Percentiles rank a stretch among this genome's conserved stretches.
phyloP scores from a whole-genome alignment of 1,284 basidiomycete genomes.

The Leccinum cinnamomeum region DNA sequence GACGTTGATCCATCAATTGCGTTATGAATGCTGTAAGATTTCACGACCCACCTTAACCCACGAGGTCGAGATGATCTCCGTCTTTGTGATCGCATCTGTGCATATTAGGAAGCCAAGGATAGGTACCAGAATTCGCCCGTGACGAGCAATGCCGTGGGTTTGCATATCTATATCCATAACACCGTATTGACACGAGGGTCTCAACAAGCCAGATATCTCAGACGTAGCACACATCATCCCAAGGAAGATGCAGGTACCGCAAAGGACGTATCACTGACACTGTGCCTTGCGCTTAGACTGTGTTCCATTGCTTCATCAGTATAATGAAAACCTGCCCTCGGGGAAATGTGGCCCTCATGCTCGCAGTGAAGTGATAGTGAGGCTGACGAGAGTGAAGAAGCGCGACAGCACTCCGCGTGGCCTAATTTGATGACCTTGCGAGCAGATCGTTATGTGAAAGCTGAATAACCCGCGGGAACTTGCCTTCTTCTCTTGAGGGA shows the following conservation, averaged over 20 bases:
- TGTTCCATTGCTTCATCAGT: conserved; percentile 32
- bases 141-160: conserved; percentile 6
- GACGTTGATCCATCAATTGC: conserved; percentile 1
- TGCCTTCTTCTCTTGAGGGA: conserved; percentile 13
- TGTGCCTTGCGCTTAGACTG: conserved; percentile 17
- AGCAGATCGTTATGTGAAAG: conserved; percentile 2
- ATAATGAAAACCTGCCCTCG: conserved; percentile 31
- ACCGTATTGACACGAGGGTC: conserved; percentile 7
- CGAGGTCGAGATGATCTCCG: conserved; percentile 32
- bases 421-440: conserved; percentile 2
- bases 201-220: conserved; percentile 9
- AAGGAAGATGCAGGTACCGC: conserved; percentile 18
- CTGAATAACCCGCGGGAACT: conserved; percentile 19
- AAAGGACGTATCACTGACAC: conserved; percentile 9
- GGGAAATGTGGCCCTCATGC: conserved; percentile 14
- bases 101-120: conserved; percentile 6
- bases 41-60: conserved; percentile 35
- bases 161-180: conserved; percentile 16
- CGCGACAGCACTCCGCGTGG: conserved; percentile 7
- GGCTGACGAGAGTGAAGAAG: conserved; percentile 15
- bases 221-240: conserved; percentile 9
- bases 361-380: conserved; percentile 9
- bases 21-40: conserved; percentile 22
- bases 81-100: conserved; percentile 17
- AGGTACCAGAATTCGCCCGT: conserved; percentile 11